Evolutionary conservation across 805 yeast species (phyloP).

Genomic region (Saccharomycopsis guyanensis): DNA sequence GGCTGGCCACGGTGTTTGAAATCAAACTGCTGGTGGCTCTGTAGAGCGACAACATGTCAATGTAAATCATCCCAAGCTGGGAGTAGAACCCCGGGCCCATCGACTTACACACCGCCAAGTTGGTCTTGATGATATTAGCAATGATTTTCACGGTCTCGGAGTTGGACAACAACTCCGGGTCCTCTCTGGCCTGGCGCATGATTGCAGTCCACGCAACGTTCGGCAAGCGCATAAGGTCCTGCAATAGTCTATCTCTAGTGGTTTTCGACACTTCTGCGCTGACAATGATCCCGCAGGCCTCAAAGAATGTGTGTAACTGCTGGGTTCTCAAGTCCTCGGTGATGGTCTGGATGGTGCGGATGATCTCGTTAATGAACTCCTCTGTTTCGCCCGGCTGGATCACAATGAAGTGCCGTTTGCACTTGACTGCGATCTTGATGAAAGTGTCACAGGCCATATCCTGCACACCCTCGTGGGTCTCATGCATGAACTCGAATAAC

Average conservation of each 20-base stretch:
- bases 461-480: constrained; percentile 99
- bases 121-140: constrained; percentile 90
- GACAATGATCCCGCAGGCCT: constrained; percentile 91
- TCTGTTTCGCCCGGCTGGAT: constrained; percentile 78
- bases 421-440: constrained; percentile 88
- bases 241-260: constrained; percentile 61
- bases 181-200: constrained; percentile 74
- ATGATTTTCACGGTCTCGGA: constrained; percentile 85
- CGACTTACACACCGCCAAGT: constrained; percentile 90
- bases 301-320: constrained; percentile 96
- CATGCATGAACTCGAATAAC: constrained; percentile 97
- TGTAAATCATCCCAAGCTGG: constrained; percentile 79
- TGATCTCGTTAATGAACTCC: constrained; percentile 88
- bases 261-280: constrained; percentile 73
- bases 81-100: constrained; percentile 87
- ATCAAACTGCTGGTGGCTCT: constrained; percentile 84
- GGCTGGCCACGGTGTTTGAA: constrained; percentile 66
- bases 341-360: constrained; percentile 70
- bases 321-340: constrained; percentile 94
- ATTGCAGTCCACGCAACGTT: constrained; percentile 92
- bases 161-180: constrained; percentile 70
- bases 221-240: constrained; percentile 82
- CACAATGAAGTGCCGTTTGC: constrained; percentile 90
- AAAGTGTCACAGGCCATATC: constrained; percentile 99
- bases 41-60: constrained; percentile 84